These are phyloP conservation scores for Panellus pusillus DNA, from an alignment of 768 basidiomycete species.

Conservation along the genomic window DNA sequence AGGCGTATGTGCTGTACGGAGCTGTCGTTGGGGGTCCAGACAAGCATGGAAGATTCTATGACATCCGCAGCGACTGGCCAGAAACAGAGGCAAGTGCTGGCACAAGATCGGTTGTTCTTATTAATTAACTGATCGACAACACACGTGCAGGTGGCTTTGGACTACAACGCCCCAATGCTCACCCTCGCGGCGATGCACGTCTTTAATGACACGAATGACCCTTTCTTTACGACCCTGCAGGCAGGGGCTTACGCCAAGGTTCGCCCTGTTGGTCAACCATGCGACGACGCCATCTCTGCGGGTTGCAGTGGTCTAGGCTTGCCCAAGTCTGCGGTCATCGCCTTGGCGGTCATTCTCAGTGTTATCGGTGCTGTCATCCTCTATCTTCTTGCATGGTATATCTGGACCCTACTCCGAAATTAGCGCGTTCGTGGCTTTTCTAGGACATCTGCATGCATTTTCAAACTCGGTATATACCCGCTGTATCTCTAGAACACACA, in stretches of 20 bases:
- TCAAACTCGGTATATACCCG: no score
- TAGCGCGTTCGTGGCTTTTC: not conserved
- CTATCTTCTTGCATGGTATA: constrained; percentile 42
- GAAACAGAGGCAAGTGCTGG: constrained; percentile 67
- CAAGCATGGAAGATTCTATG: constrained; percentile 71
- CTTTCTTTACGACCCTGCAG: constrained; percentile 72
- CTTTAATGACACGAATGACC: constrained; percentile 65
- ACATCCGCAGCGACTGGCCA: constrained; percentile 88
- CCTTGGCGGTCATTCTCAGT: constrained; percentile 65
- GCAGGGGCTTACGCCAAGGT: constrained; percentile 65
- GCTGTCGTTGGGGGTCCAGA: constrained; percentile 89
- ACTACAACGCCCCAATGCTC: constrained; percentile 90
- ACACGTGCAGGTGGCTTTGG: constrained; percentile 62
- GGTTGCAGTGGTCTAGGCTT: constrained; percentile 55
- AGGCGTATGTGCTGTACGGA: constrained; percentile 81
- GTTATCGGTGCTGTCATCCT: constrained; percentile 61
- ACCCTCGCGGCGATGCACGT: constrained; percentile 79
- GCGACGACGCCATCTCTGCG: constrained; percentile 66
- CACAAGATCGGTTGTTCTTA: not conserved
- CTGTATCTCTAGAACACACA: no score
- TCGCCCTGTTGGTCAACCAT: constrained; percentile 69
- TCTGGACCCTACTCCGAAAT: constrained; percentile 23
- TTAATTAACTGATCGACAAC: not conserved
- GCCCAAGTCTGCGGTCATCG: constrained; percentile 63
- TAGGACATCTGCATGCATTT: no score